Percentiles rank a stretch among this genome's conserved stretches.
These are phyloP conservation scores for Ophiosphaerella narmari DNA, from an alignment of 2,329 filamentous ascomycete species.

Conservation along the genomic window DNA sequence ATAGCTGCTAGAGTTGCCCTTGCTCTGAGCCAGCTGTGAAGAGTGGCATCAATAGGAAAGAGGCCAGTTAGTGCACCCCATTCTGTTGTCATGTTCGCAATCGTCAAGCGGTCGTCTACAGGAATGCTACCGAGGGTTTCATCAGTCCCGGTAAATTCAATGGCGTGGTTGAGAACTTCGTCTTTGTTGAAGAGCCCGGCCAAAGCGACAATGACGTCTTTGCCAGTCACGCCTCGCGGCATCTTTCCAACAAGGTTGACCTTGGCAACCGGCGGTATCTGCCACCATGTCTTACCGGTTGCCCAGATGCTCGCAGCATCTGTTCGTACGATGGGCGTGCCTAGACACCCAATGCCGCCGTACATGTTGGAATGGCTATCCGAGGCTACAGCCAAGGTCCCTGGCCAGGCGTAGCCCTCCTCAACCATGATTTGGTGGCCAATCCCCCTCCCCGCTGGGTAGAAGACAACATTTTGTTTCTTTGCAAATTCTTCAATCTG, in stretches of 20 bases:
- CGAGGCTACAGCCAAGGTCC: slow-evolving; percentile 78
- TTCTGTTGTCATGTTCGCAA: slow-evolving; percentile 81
- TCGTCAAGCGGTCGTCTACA: slow-evolving; percentile 74
- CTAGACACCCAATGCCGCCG: slow-evolving; percentile 75
- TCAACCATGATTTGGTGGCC: slow-evolving; percentile 94
- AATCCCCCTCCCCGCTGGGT: slow-evolving; percentile 77
- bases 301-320: slow-evolving; percentile 88
- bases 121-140: slow-evolving; percentile 74
- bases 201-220: slow-evolving; percentile 90
- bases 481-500: slow-evolving; percentile 82
- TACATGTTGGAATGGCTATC: slow-evolving; percentile 84
- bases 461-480: slow-evolving; percentile 77
- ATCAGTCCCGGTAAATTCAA: slow-evolving; percentile 84
- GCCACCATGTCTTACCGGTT: slow-evolving; percentile 84
- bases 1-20: slow-evolving; percentile 77
- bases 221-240: slow-evolving; percentile 81
- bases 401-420: slow-evolving; percentile 82
- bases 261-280: slow-evolving; percentile 81
- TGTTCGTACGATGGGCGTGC: slow-evolving; percentile 82
- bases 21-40: slow-evolving; percentile 73
- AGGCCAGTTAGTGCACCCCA: slow-evolving; percentile 75
- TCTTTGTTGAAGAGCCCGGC: slow-evolving; percentile 85
- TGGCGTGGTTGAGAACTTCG: slow-evolving; percentile 86
- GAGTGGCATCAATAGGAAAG: slow-evolving; percentile 78
- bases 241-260: slow-evolving; percentile 77